Evolutionary conservation across 768 basidiomycete species (phyloP).

Genomic region (Tephrocybe sp.): DNA sequence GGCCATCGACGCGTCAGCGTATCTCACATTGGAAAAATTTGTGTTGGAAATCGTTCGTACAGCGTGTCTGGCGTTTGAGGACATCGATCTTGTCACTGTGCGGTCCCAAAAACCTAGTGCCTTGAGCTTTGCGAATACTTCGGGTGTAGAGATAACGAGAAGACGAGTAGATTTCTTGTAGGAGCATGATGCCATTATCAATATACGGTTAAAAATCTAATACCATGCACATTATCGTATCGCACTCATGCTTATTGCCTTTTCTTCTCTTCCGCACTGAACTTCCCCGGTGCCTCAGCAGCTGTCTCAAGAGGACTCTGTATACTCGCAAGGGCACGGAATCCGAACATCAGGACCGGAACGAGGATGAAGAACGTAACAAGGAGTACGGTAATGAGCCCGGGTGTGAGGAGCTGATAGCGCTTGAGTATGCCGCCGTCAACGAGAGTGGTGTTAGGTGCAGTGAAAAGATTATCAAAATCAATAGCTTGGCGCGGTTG

Average conservation of each 20-base stretch:
- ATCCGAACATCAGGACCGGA: constrained; percentile 61
- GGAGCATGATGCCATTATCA: too few species aligned
- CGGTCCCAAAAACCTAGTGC: constrained; percentile 71
- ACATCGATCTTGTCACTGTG: constrained; percentile 42
- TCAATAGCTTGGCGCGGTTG: constrained; percentile 18
- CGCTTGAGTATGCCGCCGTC: constrained; percentile 63
- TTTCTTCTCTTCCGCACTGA: constrained; percentile 71
- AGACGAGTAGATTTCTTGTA: constrained; percentile 21
- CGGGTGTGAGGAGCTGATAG: constrained; percentile 79
- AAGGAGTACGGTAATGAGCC: constrained; percentile 63
- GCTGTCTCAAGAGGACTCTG: constrained; percentile 59
- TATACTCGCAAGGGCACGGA: constrained; percentile 69
- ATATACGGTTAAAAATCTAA: too few species aligned
- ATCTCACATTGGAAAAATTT: constrained; percentile 62
- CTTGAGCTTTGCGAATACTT: constrained; percentile 60
- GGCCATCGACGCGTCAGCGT: constrained; percentile 48
- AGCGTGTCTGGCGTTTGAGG: constrained; percentile 29
- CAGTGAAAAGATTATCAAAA: constrained; percentile 10
- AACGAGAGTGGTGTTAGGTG: constrained; percentile 34
- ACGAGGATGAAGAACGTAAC: constrained; percentile 65
- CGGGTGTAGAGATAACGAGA: constrained; percentile 61
- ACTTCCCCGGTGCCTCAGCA: constrained; percentile 59
- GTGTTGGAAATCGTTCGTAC: constrained; percentile 42
- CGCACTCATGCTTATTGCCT: constrained; percentile 46
- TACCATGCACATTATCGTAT: too few species aligned